A percentile compares a stretch with the other conserved stretches of the same genome.
These are phyloP conservation scores for Coemansia interrupta DNA, from an alignment of 192 early-diverging fungal species.

Conservation along the genomic window DNA sequence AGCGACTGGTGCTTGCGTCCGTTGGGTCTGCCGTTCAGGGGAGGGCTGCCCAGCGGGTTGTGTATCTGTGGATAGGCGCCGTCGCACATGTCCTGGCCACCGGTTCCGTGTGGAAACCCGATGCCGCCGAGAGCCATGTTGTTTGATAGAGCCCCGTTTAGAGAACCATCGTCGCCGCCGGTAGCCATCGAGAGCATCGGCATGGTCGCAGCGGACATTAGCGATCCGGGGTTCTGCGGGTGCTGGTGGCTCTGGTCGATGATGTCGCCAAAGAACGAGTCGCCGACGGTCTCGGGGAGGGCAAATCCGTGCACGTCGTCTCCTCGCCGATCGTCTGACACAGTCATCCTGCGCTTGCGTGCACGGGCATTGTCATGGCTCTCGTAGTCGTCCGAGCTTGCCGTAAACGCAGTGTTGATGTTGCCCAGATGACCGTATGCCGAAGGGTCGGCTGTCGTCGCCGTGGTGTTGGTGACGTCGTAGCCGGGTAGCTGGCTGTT, in stretches of 20 bases:
- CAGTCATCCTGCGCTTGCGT: constrained; percentile 49
- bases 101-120: constrained; percentile 8
- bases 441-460: constrained; percentile 18
- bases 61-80: neutral
- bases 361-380: constrained; percentile 46
- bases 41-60: constrained; percentile 25
- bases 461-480: constrained; percentile 31
- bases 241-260: constrained; percentile 30
- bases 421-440: constrained; percentile 22
- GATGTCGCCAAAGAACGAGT: constrained; percentile 36
- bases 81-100: constrained; percentile 2
- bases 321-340: constrained; percentile 39
- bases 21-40: constrained; percentile 9
- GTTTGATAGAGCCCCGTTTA: constrained; percentile 15
- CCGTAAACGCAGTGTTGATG: constrained; percentile 22
- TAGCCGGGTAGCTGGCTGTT: constrained; percentile 48
- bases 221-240: constrained; percentile 5
- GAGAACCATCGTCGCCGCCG: constrained; percentile 21
- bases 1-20: constrained; percentile 46
- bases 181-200: constrained; percentile 36
- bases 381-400: constrained; percentile 40
- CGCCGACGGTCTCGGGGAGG: constrained; percentile 22
- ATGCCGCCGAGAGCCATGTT: constrained; percentile 20
- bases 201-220: neutral
- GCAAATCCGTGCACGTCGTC: constrained; percentile 18